phyloP scores from a whole-genome alignment of 1,284 basidiomycete genomes.

The Sporisorium scitamineum region DNA sequence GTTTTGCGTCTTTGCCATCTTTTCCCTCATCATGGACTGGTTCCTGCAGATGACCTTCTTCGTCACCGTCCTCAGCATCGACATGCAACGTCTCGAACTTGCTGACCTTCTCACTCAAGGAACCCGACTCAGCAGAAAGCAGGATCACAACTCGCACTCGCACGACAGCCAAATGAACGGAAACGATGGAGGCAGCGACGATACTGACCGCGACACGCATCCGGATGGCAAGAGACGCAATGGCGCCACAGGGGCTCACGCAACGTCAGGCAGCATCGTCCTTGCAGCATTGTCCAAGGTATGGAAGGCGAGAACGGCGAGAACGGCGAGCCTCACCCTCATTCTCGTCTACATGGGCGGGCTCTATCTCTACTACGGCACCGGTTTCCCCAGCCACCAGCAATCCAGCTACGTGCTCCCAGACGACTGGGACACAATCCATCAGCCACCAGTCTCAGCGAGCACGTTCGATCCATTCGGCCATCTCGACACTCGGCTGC shows the following conservation, averaged over 20 bases:
- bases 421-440: conserved; percentile 30
- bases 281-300: conserved; percentile 29
- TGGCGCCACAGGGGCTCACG: neutral
- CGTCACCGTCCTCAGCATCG: conserved; percentile 87
- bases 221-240: conserved; percentile 16
- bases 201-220: conserved; percentile 7
- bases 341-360: conserved; percentile 55
- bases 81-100: conserved; percentile 84
- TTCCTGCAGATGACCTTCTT: conserved; percentile 93
- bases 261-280: conserved; percentile 28
- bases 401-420: conserved; percentile 36
- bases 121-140: conserved; percentile 35
- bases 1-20: conserved; percentile 92
- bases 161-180: conserved; percentile 20
- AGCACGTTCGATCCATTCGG: conserved; percentile 54
- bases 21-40: conserved; percentile 94
- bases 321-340: conserved; percentile 81
- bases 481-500: conserved; percentile 38
- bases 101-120: conserved; percentile 61
- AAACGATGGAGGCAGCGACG: conserved; percentile 12
- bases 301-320: conserved; percentile 76
- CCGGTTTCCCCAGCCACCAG: conserved; percentile 50
- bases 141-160: conserved; percentile 9
- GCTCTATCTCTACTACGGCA: conserved; percentile 64
- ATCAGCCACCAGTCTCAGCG: conserved; percentile 10